phyloP scores from a whole-genome alignment of 352 stramenopile genomes.

The Chrysophaeum taylorii region DNA sequence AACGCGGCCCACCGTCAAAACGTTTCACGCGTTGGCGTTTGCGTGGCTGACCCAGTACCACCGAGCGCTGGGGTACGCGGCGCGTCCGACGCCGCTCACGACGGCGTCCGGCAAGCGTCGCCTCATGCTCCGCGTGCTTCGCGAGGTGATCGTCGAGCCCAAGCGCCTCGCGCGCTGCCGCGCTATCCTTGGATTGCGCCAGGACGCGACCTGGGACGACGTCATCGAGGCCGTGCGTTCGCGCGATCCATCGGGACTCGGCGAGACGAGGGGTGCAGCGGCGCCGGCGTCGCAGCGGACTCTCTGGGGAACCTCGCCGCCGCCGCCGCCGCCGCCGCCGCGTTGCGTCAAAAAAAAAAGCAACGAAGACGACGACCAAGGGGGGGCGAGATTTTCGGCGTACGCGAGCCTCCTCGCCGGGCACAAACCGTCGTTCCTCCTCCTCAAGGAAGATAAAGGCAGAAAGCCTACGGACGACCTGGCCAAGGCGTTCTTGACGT shows the following conservation, averaged over 20 bases:
- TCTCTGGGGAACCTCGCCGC: not conserved
- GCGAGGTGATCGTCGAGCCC: constrained; percentile 13
- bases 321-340: not conserved
- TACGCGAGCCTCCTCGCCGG: not conserved
- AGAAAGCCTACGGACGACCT: not conserved
- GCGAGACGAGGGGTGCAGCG: no score
- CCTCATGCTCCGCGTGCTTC: constrained; percentile 23
- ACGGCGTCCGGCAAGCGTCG: constrained; percentile 15
- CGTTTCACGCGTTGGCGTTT: constrained; percentile 26
- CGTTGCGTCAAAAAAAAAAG: not conserved
- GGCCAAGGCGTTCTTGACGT: constrained; percentile 5
- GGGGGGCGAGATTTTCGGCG: not conserved
- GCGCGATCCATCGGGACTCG: no score
- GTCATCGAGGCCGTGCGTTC: not conserved
- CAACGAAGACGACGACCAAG: not conserved
- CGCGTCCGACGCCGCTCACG: constrained; percentile 10
- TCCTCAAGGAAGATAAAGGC: not conserved
- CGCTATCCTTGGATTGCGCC: not conserved
- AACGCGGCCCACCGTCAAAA: constrained; percentile 24
- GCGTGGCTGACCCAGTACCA: constrained; percentile 23
- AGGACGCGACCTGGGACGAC: not conserved
- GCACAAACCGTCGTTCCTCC: not conserved
- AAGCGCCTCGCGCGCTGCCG: constrained; percentile 1
- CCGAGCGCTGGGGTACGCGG: constrained; percentile 19
- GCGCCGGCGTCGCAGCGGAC: not conserved